Base-by-base conservation (phyloP, 495 filamentous ascomycete genomes). In the Penicillium roqueforti region DNA sequence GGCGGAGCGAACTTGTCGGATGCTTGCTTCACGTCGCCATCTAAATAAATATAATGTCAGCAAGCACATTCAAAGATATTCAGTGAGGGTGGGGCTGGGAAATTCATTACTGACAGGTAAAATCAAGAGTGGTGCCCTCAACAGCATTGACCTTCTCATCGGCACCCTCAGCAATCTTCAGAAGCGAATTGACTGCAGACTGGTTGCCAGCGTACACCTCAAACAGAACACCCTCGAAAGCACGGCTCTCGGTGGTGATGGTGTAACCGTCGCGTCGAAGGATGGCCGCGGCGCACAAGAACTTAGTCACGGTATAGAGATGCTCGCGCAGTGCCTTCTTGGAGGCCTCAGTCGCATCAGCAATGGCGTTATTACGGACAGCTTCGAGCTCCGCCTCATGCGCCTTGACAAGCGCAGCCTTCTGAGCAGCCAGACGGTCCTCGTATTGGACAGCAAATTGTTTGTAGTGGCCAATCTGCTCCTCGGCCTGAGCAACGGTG, bases 181-280 rank as follows among this genome's bases (percentile, higher is more conserved):
- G 66, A 76, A 95, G 92, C 11, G 88, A 82, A 32, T 80, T 75
- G 14, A 99, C 89, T 16, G 91, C 92, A 59, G 80, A 79, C 44
- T 87, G 80, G 58, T 91, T 87, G 28, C 95, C 95, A 19, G 83
- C 86, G 69, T 99, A 99, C 36, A 97, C 86, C 61, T 88, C 78
- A 47, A 92, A 83, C 38, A 99, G 78, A 25, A 93, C 86, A 47
- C 88, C 90, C 71, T 99, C 95, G 54, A 97, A 87, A 39, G 91
- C 93, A 70, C 82, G 82, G 62, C 82, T 88, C 70, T 96, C 89
- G 3, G 75, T 67, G 18, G 83, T 77, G 60, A 87, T 81, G 41
- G 81, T 80, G 53, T 88, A 83, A 45, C 77, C 82, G 29, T 74
- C 74, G 53, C 81, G 83, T 59, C 89, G 77, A 60, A 87, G 81